Base-by-base conservation (phyloP, 139 green algal genomes). In the Zygnema cylindricum region DNA sequence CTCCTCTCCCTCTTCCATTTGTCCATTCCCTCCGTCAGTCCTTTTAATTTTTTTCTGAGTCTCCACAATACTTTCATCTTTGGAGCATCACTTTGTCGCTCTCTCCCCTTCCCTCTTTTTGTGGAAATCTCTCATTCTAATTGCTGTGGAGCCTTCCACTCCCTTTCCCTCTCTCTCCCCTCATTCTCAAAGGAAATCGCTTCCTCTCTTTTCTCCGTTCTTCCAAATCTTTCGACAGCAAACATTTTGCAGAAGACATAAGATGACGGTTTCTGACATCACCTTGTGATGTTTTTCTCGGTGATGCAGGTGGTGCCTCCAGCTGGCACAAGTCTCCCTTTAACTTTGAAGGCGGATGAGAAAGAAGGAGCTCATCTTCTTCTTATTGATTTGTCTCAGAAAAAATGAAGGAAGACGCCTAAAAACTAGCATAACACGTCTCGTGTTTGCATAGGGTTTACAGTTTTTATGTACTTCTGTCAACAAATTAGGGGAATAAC, bases 341-440 rank as follows among this genome's bases (percentile, higher is more conserved):
- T 89, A 16, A 85, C 81, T 36, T 21, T 89, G 32, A 36, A 89
- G 84, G 73, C 84, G 69, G 1, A 84, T 49, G 69, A 25, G 21
- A 38, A 43, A 33, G n/a, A 55, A 54, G 84, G 84, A 23, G 84
- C 84, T 32, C 84, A 89, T 39, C 30, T 89, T 35, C 33, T 89
- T 36, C 32, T 89, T 23, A 22, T 89, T 23, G 84, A 89, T 75
- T 73, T 89, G 84, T 63, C 69, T 1, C 81, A 86, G 77, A 63
- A 16, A 7, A 7, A 63, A 7, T 63, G 49, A 63, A n/a, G n/a
- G n/a, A n/a, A n/a, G n/a, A n/a, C n/a, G n/a, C n/a, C n/a, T n/a
- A n/a, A n/a, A n/a, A n/a, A n/a, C n/a, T n/a, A n/a, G n/a, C n/a
- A n/a, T n/a, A n/a, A n/a, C n/a, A n/a, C 16, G 7, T 63, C 7